Conservation (phyloP, 768 basidiomycete genomes). For the Mycena kentingensis region DNA sequence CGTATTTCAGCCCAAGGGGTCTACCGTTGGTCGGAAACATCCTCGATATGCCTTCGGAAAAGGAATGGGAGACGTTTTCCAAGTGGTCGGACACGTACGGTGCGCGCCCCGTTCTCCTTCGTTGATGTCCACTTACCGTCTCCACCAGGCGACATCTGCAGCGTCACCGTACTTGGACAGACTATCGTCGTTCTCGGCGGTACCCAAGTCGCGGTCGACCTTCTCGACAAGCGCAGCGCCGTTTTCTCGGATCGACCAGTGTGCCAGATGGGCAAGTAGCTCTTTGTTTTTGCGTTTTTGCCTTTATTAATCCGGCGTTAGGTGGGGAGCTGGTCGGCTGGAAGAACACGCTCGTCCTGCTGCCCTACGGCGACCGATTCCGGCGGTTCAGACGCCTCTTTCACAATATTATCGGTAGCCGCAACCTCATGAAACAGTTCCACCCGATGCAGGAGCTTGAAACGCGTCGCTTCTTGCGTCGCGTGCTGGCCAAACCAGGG, state of each 20-base stretch:
- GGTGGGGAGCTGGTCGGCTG: slow-evolving; percentile 59
- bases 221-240: slow-evolving; percentile 68
- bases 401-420: slow-evolving; percentile 52
- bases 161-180: slow-evolving; percentile 61
- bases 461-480: slow-evolving; percentile 49
- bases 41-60: slow-evolving; percentile 51
- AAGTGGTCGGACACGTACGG: slow-evolving; percentile 57
- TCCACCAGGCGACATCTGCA: slow-evolving; percentile 57
- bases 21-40: slow-evolving; percentile 58
- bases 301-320: slow-evolving; percentile 38
- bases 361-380: slow-evolving; percentile 61
- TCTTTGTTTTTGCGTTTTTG: slow-evolving; percentile 6
- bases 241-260: slow-evolving; percentile 70
- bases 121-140: slow-evolving; percentile 4
- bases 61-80: slow-evolving; percentile 55
- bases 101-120: slow-evolving; percentile 20
- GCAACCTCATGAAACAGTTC: slow-evolving; percentile 44
- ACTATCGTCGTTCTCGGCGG: slow-evolving; percentile 59
- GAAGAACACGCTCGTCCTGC: slow-evolving; percentile 56
- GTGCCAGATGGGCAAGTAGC: slow-evolving; percentile 25
- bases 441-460: slow-evolving; percentile 47
- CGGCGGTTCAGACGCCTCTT: slow-evolving; percentile 55
- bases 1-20: slow-evolving; percentile 54
- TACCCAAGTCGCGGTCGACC: slow-evolving; percentile 49
- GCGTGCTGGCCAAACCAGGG: slow-evolving; percentile 49